These are phyloP conservation scores for Chloranthus sessilifolius DNA, from an alignment of 164 flowering plant species.

Conservation along the genomic window DNA sequence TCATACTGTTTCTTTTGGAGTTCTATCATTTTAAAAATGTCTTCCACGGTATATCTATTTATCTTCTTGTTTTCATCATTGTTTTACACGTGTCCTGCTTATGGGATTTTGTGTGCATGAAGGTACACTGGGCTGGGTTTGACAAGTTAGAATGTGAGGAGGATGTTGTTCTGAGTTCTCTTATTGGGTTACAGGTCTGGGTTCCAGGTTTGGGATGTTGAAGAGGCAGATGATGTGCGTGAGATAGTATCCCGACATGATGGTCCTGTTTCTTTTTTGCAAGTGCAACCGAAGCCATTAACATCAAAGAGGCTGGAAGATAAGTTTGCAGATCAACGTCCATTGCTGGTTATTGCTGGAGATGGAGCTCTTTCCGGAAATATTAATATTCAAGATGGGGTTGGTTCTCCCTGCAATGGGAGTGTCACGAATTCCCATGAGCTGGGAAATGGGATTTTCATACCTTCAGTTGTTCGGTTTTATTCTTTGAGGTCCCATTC, in stretches of 20 bases:
- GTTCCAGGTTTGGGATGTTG: conserved; percentile 90
- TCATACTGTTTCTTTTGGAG: too few species aligned
- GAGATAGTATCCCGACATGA: conserved; percentile 60
- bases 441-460: conserved; percentile 25
- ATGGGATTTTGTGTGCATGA: conserved; percentile 1
- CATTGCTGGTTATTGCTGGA: conserved; percentile 54
- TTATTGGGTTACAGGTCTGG: conserved; percentile 68
- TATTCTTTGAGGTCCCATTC: conserved; percentile 71
- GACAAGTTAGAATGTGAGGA: conserved; percentile 60
- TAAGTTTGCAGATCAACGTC: conserved; percentile 53
- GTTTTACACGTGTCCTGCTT: too few species aligned
- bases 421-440: conserved; percentile 25
- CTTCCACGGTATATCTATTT: too few species aligned
- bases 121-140: conserved; percentile 88
- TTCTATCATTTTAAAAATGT: too few species aligned
- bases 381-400: conserved; percentile 27
- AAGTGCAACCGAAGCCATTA: conserved; percentile 55
- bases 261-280: conserved; percentile 70
- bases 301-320: conserved; percentile 35
- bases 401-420: conserved; percentile 27
- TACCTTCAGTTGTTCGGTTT: conserved; percentile 54
- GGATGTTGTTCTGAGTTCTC: conserved; percentile 40
- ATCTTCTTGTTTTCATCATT: too few species aligned
- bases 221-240: conserved; percentile 62
- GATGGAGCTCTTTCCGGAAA: conserved; percentile 43